Conservation (phyloP, 371 early-diverging fungal species). For the Funneliformis caledonium region DNA sequence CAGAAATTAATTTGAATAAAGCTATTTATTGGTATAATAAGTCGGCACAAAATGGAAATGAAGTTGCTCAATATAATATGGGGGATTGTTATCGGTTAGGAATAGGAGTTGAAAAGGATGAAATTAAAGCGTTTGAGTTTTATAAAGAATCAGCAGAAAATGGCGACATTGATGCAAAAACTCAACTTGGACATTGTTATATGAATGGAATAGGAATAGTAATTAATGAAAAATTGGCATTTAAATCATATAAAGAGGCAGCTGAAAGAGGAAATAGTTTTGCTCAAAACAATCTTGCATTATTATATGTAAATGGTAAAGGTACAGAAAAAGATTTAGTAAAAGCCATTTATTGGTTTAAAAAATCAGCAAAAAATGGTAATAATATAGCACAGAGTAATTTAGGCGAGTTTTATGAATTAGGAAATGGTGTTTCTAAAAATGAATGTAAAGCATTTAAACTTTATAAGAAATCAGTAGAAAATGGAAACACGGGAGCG, state of each 20-base stretch:
- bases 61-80: slow-evolving; percentile 66
- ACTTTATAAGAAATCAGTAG: no score
- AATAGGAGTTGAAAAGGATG: slow-evolving; percentile 52
- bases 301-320: not conserved
- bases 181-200: not conserved
- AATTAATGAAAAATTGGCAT: not conserved
- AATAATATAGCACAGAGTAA: not conserved
- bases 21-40: slow-evolving; percentile 82
- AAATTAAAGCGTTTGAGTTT: slow-evolving; percentile 10
- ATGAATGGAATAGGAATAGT: not conserved
- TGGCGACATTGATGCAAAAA: slow-evolving; percentile 59
- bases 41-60: slow-evolving; percentile 78
- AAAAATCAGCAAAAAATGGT: not conserved
- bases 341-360: not conserved
- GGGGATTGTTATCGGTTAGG: slow-evolving; percentile 85
- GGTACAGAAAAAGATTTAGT: not conserved
- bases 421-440: no score
- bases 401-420: no score
- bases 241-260: not conserved
- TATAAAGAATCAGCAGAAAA: slow-evolving; percentile 81
- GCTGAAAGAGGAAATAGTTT: slow-evolving; percentile 50
- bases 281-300: slow-evolving; percentile 42
- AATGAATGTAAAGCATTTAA: no score
- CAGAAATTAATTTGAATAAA: slow-evolving; percentile 57
- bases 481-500: no score